Evolutionary conservation across 257 asterid species (phyloP).

Genomic region (Prunella vulgaris): DNA sequence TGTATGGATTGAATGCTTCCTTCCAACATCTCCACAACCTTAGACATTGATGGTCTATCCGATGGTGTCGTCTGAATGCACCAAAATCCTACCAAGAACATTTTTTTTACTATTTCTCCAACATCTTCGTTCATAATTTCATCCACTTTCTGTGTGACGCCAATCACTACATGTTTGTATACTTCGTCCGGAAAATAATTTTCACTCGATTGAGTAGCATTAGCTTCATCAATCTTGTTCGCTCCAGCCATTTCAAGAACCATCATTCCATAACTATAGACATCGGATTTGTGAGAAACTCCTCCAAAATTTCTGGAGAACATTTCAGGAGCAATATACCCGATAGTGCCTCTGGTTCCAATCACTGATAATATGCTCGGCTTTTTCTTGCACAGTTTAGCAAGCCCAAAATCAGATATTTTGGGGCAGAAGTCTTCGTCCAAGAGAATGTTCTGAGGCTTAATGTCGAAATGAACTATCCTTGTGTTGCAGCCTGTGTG

Average conservation of each 20-base stretch:
- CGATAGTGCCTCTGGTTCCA: conserved; percentile 50
- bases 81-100: conserved; percentile 51
- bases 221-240: conserved; percentile 18
- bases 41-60: conserved; percentile 39
- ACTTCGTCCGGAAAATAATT: conserved; percentile 38
- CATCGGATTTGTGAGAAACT: conserved; percentile 61
- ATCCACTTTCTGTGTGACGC: conserved; percentile 10
- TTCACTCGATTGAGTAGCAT: conserved; percentile 25
- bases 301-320: conserved; percentile 45
- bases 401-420: conserved; percentile 70
- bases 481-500: conserved; percentile 58
- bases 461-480: conserved; percentile 56
- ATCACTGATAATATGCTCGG: conserved; percentile 40
- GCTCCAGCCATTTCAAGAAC: conserved; percentile 58
- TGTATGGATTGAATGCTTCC: conserved; percentile 27
- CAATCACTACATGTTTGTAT: conserved; percentile 30
- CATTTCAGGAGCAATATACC: conserved; percentile 71
- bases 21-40: conserved; percentile 51
- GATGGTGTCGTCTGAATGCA: conserved; percentile 44
- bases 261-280: conserved; percentile 70
- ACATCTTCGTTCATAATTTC: conserved; percentile 21
- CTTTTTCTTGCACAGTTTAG: conserved; percentile 41
- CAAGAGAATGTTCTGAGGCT: conserved; percentile 65
- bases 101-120: conserved; percentile 36
- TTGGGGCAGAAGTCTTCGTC: conserved; percentile 57